Base-by-base conservation (phyloP, 2,329 filamentous ascomycete species). In the Colletotrichum viniferum region DNA sequence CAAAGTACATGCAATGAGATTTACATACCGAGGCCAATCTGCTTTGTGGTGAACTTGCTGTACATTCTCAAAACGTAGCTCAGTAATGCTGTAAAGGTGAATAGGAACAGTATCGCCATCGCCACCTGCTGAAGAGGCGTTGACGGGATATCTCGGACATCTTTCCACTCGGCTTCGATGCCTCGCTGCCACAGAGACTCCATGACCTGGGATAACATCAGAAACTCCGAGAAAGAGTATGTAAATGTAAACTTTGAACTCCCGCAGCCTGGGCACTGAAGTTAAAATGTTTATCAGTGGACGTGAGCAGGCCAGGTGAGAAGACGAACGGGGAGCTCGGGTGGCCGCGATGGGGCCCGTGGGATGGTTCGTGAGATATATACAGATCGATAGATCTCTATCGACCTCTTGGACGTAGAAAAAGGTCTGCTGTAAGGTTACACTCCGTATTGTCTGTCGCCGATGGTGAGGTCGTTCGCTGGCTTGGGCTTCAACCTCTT, bases 21-120 rank as follows among this genome's bases (percentile, higher is more conserved):
- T 7, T 36, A 64, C 65, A 69, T 32, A 73, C 71, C 71, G 7
- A 73, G 65, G 6, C 71, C 71, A 14, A 69, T 14, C 14, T 73
- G 70, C 18, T 73, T 69, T 4, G 65, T 38, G 2, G 28, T 63
- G 24, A 69, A 32, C 24, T 64, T 69, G 24, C 71, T 73, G 32
- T 83, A 76, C 69, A 84, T 72, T 3, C 69, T 62, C 10, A 82
- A 78, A 3, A 79, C 55, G 3, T 83, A 61, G 55, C 81, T 74
- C 14, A 82, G 79, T n/a, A 85, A 52, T 9, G 73, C 73, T 4
- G 26, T 38, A 7, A 58, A 32, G 0, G 83, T 82, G 16, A 84
- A 83, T 24, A 83, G 61, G 72, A 85, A 83, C 21, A 83, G 72
- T 32, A 84, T 77, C 24, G 80, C 79, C 8, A 84, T 74, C 2